These are phyloP conservation scores for Artemisia argyi DNA, from an alignment of 129 eudicot genomes.

Conservation along the genomic window DNA sequence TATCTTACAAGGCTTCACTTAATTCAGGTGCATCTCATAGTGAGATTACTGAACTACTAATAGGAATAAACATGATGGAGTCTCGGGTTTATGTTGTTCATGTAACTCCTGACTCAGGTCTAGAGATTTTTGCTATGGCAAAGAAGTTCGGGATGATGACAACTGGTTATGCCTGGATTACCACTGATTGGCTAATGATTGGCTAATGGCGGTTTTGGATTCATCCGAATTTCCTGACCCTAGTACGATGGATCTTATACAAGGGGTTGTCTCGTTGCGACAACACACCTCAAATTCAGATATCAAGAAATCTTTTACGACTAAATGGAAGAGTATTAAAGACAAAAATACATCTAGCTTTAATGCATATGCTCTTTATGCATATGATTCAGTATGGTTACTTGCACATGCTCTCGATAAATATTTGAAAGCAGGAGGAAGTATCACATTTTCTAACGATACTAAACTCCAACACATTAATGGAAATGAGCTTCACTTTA, in stretches of 20 bases:
- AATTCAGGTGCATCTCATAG: background rate
- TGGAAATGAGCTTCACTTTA: conserved; percentile 18
- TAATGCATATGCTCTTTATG: conserved; percentile 47
- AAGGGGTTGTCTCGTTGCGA: conserved; percentile 48
- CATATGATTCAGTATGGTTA: conserved; percentile 61
- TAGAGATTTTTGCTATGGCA: conserved; percentile 36
- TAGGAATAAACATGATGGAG: background rate
- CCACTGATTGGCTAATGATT: conserved; percentile 58
- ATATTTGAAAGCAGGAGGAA: conserved; percentile 46
- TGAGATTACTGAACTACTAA: background rate
- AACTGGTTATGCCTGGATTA: conserved; percentile 59
- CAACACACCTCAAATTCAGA: conserved; percentile 43
- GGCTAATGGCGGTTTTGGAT: conserved; percentile 62
- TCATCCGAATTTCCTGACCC: conserved; percentile 17
- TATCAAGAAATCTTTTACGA: conserved; percentile 24
- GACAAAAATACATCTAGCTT: conserved; percentile 19
- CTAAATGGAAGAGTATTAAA: conserved; percentile 42
- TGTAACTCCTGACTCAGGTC: background rate
- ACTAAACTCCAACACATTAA: conserved; percentile 10
- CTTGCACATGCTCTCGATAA: conserved; percentile 54
- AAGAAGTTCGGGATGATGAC: conserved; percentile 48
- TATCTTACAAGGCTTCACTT: background rate
- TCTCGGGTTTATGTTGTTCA: background rate
- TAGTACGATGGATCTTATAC: conserved; percentile 16
- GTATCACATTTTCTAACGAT: conserved; percentile 42